A percentile compares a stretch with the other conserved stretches of the same genome.
Evolutionary conservation across 768 basidiomycete species (phyloP).

Genomic region (Amylocystis lapponica): DNA sequence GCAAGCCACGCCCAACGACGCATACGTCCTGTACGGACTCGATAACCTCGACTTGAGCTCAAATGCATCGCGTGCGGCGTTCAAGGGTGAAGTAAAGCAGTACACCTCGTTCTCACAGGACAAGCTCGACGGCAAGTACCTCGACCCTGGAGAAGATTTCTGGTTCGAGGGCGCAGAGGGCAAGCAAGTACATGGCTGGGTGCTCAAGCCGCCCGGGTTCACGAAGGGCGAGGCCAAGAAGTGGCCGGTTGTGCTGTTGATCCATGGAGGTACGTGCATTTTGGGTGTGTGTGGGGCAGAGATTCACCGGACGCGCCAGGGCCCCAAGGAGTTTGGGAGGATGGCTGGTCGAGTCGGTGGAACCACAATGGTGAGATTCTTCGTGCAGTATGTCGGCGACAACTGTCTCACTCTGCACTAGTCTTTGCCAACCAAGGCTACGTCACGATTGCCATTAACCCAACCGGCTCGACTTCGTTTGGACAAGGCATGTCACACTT

Average conservation of each 20-base stretch:
- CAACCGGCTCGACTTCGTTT: conserved; percentile 91
- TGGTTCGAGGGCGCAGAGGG: conserved; percentile 84
- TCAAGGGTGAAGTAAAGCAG: conserved; percentile 37
- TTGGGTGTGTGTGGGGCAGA: neutral
- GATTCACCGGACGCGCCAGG: conserved; percentile 23
- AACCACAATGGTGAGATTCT: conserved; percentile 65
- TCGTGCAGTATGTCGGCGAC: conserved; percentile 1
- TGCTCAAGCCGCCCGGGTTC: conserved; percentile 76
- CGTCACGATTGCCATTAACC: conserved; percentile 83
- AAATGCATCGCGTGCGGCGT: conserved; percentile 22
- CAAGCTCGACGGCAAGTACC: conserved; percentile 48
- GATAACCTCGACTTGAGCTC: conserved; percentile 32
- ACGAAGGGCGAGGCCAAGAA: conserved; percentile 56
- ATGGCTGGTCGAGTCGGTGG: conserved; percentile 90
- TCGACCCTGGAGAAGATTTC: conserved; percentile 71
- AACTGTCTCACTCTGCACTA: neutral
- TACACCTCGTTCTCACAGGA: conserved; percentile 61
- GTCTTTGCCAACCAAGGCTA: conserved; percentile 83
- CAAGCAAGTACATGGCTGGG: conserved; percentile 78
- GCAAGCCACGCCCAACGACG: conserved; percentile 74
- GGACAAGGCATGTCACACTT: conserved; percentile 52
- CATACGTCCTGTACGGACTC: conserved; percentile 55
- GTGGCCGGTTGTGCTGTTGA: conserved; percentile 76
- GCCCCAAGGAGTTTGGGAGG: conserved; percentile 84
- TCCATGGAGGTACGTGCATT: conserved; percentile 59